Evolutionary conservation across 2,329 filamentous ascomycete genomes (phyloP), one percentile per base, ranked within the genome.

Genomic region (Neonectria magnoliae): DNA sequence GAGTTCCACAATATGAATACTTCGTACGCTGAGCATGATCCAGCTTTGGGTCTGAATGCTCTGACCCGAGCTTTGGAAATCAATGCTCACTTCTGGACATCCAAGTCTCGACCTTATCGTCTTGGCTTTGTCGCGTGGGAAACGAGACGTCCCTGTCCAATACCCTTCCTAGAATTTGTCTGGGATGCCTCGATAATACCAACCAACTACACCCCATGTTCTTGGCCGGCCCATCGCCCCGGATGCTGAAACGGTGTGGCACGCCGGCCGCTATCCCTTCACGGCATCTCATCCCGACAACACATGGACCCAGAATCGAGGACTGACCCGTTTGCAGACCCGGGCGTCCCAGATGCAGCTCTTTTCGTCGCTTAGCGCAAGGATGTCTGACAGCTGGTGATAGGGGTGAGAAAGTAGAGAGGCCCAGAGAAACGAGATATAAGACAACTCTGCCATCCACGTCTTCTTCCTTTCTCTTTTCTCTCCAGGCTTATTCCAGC

Each of bases 401-500:
- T 20, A 29, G 45, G 27, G 16, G 33, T 31, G 48, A 16, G 31
- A 33, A 33, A 13, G 20, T 20, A 31, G 16, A 44, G 38, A 31
- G 25, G 33, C 27, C 8, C 7, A 18, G 25, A 31, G 47, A 47
- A 9, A 48, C 41, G 22, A 4, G 33, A 70, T 72, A 74, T 66
- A 71, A 66, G 62, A 53, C 53, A 44, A 57, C 41, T n/a, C 22
- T 18, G 14, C 31, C 54, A n/a, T 42, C 54, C 41, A 18, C 6
- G 42, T 29, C 27, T 54, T 45, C 52, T 11, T 51, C 51, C 33
- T 45, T 33, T 47, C 11, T 36, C 38, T 29, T 29, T 22, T 52
- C 66, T 64, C 63, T 56, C 59, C 69, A 73, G 69, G 69, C 72
- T 76, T 72, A 74, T 66, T 55, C 51, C 68, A 75, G 58, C 67